phyloP scores from a whole-genome alignment of 306 rosid genomes.

The Citrullus amarus region DNA sequence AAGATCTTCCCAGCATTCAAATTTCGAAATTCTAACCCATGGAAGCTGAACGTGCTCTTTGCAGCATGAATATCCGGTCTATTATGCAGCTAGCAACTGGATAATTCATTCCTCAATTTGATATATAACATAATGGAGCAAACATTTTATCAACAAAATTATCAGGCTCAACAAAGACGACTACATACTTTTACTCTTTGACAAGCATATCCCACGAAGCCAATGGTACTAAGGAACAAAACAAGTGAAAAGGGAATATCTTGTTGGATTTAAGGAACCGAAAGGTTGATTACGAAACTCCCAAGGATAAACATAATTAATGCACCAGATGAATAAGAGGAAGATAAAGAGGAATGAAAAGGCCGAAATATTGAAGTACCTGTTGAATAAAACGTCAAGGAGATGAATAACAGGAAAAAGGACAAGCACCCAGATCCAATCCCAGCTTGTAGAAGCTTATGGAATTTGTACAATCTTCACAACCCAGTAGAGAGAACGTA shows the following conservation, averaged over 20 bases:
- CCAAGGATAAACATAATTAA: not conserved
- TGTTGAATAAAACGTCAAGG: not conserved
- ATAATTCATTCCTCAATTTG: not conserved
- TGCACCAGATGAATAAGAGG: not conserved
- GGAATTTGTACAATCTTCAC: conserved; percentile 22
- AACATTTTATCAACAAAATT: not conserved
- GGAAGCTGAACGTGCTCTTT: not conserved
- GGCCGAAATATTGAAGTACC: conserved; percentile 17
- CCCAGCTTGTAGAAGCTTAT: conserved; percentile 6
- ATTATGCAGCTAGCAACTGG: not conserved
- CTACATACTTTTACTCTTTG: not conserved
- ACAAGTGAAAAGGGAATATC: not conserved
- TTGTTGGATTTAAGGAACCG: not conserved
- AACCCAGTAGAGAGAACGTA: not conserved
- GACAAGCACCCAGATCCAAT: conserved; percentile 7
- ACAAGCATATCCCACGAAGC: not conserved
- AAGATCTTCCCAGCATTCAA: not conserved
- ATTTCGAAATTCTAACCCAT: not conserved
- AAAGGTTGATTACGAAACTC: not conserved
- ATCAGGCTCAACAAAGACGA: not conserved
- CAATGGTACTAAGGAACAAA: not conserved
- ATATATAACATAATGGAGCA: not conserved
- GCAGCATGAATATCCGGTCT: not conserved
- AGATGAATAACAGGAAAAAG: not conserved
- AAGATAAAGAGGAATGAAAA: not conserved